phyloP scores from a whole-genome alignment of 1,284 basidiomycete genomes.

The Coniferiporia weirii region DNA sequence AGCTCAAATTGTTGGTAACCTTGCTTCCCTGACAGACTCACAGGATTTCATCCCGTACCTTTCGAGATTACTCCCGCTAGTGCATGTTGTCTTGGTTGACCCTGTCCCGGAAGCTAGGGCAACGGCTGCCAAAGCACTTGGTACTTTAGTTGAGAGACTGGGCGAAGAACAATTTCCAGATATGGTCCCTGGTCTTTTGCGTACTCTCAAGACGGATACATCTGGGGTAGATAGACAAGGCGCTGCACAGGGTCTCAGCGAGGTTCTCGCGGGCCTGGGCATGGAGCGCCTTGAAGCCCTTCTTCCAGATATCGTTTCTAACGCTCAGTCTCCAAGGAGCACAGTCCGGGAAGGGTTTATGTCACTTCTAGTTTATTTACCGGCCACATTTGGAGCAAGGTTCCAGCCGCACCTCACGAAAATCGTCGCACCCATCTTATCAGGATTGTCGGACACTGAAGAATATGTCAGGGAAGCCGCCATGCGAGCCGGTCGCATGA shows the following conservation, averaged over 20 bases:
- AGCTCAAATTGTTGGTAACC: conserved; percentile 95
- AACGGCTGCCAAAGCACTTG: conserved; percentile 96
- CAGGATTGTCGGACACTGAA: conserved; percentile 89
- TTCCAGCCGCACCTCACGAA: conserved; percentile 96
- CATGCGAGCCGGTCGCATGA: conserved; percentile 99
- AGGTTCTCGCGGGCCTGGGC: conserved; percentile 92
- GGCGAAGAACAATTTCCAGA: conserved; percentile 97
- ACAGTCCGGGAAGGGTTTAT: conserved; percentile 99
- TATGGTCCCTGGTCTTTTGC: conserved; percentile 85
- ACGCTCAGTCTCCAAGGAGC: conserved; percentile 83
- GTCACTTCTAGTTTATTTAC: conserved; percentile 93
- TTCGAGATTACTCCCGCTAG: conserved; percentile 81
- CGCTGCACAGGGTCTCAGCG: conserved; percentile 95
- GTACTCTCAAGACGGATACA: conserved; percentile 89
- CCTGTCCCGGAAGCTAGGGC: conserved; percentile 97
- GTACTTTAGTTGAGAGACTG: conserved; percentile 92
- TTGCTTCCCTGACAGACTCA: conserved; percentile 90
- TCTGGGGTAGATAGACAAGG: conserved; percentile 97
- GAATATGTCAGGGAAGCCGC: conserved; percentile 95
- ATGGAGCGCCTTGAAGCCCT: conserved; percentile 96
- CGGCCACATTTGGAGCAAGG: conserved; percentile 92
- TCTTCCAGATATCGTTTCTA: conserved; percentile 90
- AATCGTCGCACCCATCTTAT: conserved; percentile 91
- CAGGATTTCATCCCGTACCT: conserved; percentile 98
- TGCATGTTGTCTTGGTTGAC: conserved; percentile 89